Conservation (phyloP, 2,329 filamentous ascomycete genomes). For the Colletotrichum viniferum region DNA sequence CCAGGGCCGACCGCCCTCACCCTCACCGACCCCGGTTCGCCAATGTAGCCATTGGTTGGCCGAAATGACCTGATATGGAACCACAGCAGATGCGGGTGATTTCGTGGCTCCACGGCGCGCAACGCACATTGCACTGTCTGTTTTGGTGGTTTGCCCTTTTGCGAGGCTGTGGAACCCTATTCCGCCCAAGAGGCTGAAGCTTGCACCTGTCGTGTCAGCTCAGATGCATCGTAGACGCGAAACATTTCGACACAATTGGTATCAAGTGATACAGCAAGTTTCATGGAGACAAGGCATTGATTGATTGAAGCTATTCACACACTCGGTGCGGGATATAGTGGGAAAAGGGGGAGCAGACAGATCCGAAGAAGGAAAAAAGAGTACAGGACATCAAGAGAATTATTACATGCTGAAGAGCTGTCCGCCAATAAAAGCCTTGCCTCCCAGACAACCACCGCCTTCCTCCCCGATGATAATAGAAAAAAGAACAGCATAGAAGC, state of each 20-base stretch:
- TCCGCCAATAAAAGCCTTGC: conserved; percentile 30
- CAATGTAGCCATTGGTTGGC: conserved; percentile 16
- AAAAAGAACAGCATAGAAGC: conserved; percentile 22
- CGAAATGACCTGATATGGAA: conserved; percentile 14
- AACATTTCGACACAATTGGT: not conserved
- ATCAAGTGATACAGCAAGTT: not conserved
- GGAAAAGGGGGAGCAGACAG: conserved; percentile 23
- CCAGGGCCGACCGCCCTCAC: not conserved
- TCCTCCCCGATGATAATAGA: conserved; percentile 15
- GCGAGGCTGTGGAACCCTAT: not conserved
- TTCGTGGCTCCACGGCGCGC: conserved; percentile 7
- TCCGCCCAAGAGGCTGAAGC: not conserved
- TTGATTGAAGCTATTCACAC: conserved; percentile 18
- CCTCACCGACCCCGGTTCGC: not conserved
- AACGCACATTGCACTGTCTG: not conserved
- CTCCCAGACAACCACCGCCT: conserved; percentile 30
- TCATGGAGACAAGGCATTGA: not conserved
- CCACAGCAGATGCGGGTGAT: conserved; percentile 1
- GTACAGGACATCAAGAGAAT: conserved; percentile 45
- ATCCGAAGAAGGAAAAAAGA: conserved; percentile 31
- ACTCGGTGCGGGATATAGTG: conserved; percentile 9
- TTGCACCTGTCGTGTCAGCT: not conserved
- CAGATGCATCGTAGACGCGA: not conserved
- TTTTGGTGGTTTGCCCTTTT: not conserved
- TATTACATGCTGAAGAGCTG: conserved; percentile 54